Base-by-base conservation (phyloP, 2,329 filamentous ascomycete species). In the Botrytis aclada region DNA sequence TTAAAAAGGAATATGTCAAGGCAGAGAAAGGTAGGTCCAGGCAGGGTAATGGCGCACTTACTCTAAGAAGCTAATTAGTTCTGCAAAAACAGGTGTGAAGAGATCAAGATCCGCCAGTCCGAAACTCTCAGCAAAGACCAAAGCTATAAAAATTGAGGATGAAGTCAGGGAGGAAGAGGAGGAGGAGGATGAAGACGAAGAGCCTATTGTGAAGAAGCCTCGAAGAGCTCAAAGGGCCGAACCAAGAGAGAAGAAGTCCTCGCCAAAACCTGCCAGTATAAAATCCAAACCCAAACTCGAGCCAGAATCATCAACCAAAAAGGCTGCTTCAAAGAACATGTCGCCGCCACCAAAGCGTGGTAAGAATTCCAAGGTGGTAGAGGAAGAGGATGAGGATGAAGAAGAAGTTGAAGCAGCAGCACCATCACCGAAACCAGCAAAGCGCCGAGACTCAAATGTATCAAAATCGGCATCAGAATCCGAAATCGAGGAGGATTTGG, bases 401-500 rank as follows among this genome's bases (percentile, higher is more conserved):
- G 75, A 80, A 3, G 85, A 85, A 25, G 85, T 86, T 43, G 84
- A 87, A 47, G 81, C 56, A 29, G 39, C 45, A 14, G 60, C 56
- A 80, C 22, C 72, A 9, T 67, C 73, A 78, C 10, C 78, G 78
- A 74, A 80, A 77, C 29, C 78, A 77, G 22, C 56, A 41, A 69
- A 75, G 47, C 69, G 77, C 58, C 75, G 75, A 77, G 72, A 70
- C n/a, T 81, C 79, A 3, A 74, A 72, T 65, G 81, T 82, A 29
- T 83, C 84, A 9, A 84, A 84, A 47, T 82, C 84, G 8, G 80
- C 82, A 39, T 87, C 85, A 0, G 88, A 88, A 45, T 84, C 84
- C 10, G 83, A 83, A n/a, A 82, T 83, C 34, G 82, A 83, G 16
- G 78, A 82, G 22, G 78, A 83, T 4, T 73, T 77, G 32, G 86